These are phyloP conservation scores for Rutstroemia sp. DNA, from an alignment of 2,329 filamentous ascomycete genomes.

Conservation along the genomic window DNA sequence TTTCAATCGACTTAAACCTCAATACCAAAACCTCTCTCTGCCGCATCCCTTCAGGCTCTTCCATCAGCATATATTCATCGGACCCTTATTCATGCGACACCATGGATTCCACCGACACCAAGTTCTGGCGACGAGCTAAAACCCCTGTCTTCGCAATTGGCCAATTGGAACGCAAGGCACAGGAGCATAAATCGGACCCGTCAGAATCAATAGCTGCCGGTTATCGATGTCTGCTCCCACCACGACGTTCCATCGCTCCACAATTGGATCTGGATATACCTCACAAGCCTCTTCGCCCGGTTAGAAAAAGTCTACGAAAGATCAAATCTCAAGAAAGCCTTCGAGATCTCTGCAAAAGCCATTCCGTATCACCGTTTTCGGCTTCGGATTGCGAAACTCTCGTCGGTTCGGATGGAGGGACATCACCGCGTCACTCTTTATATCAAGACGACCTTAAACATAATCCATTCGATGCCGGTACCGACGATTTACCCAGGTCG, in stretches of 20 bases:
- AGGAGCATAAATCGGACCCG: slow-evolving; percentile 8
- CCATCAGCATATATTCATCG: slow-evolving; percentile 12
- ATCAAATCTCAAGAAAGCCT: slow-evolving; percentile 26
- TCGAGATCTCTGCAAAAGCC: slow-evolving; percentile 18
- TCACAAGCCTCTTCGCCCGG: background rate
- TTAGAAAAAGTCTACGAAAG: slow-evolving; percentile 19
- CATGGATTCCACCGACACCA: background rate
- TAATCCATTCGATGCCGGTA: background rate
- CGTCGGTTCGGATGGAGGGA: slow-evolving; percentile 11
- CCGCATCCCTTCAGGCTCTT: slow-evolving; percentile 6
- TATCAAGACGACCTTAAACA: background rate
- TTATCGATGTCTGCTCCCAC: slow-evolving; percentile 20
- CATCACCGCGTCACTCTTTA: slow-evolving; percentile 1
- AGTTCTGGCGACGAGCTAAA: slow-evolving; percentile 17
- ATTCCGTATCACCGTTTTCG: background rate
- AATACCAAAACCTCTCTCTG: background rate
- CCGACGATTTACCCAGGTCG: background rate
- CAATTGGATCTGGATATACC: slow-evolving; percentile 3
- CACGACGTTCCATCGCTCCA: slow-evolving; percentile 7
- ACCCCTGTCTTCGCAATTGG: slow-evolving; percentile 26
- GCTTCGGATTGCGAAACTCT: slow-evolving; percentile 13
- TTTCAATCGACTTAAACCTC: background rate
- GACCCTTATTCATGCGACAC: background rate
- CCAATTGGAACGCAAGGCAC: slow-evolving; percentile 19
- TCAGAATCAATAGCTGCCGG: slow-evolving; percentile 20